Base-by-base conservation (phyloP, 1,284 basidiomycete species). In the Leccinum ponderosum region DNA sequence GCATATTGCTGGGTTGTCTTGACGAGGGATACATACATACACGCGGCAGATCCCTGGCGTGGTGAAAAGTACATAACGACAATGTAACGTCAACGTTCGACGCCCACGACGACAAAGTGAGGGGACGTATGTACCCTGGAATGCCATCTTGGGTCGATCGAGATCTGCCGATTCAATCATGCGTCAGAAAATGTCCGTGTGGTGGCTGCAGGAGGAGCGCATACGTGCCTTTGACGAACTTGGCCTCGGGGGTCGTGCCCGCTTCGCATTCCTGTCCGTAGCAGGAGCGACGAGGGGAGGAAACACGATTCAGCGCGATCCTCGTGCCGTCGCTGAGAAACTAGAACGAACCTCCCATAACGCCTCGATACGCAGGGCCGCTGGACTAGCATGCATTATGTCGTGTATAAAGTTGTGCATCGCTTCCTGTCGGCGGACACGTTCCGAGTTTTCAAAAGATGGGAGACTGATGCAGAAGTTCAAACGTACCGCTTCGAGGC, bases 141-240 rank as follows among this genome's bases (percentile, higher is more conserved):
- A 80, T 3, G 93, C 91, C 83, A 99, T 91, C 75, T 99, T 97
- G 62, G 98, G 89, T 11, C 94, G 83, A 74, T 99, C 97, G 12
- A 98, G 82, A 74, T 99, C 91, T 55, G 15, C 14, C 22, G 37
- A 53, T 33, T 15, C 52, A 22, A n/a, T 9, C 15, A 6, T 27
- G 47, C 29, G 14, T 31, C 27, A 55, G 48, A 29, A 27, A 48
- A 20, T 3, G 20, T 48, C 17, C 6, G 12, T 6, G 27, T n/a
- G 61, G 59, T 59, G 37, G 22, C 56, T 12, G 1, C 48, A 6
- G 53, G 27, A 25, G 17, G 17, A 12, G 62, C 17, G 65, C 42
- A 50, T 57, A 64, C 73, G 64, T 66, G 83, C 94, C 95, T 83
- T 99, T 98, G 62, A 98, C 96, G 67, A 98, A 92, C 65, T 83